A percentile compares a stretch with the other conserved stretches of the same genome.
phyloP scores from a whole-genome alignment of 139 green algal species.

The Auxenochlorella protothecoides region DNA sequence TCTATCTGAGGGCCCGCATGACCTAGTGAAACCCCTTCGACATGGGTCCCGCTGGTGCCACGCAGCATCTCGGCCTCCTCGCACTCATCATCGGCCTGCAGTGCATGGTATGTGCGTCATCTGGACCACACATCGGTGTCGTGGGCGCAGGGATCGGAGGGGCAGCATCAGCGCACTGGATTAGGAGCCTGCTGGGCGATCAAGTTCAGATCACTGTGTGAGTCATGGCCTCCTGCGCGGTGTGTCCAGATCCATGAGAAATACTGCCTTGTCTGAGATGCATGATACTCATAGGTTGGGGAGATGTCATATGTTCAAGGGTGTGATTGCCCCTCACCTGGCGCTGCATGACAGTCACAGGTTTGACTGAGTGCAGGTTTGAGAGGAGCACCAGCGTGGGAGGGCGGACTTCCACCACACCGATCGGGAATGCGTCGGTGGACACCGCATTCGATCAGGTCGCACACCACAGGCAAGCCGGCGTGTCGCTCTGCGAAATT shows the following conservation, averaged over 20 bases:
- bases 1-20: no score
- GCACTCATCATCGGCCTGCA: background rate
- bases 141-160: constrained; percentile 44
- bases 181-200: constrained; percentile 9
- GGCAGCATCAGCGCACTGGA: constrained; percentile 18
- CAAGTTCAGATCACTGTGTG: constrained; percentile 19
- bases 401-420: constrained; percentile 25
- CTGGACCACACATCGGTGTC: constrained; percentile 16
- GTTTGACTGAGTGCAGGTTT: background rate
- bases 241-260: background rate
- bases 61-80: background rate
- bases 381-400: constrained; percentile 34
- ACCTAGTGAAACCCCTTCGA: no score
- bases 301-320: no score
- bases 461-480: no score
- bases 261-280: background rate
- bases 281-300: background rate
- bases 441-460: no score
- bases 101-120: background rate
- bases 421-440: no score
- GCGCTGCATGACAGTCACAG: background rate
- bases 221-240: background rate
- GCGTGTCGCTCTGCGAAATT: no score
- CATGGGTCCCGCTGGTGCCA: background rate
- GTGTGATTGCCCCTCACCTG: no score